These are phyloP conservation scores for Grifola frondosa DNA, from an alignment of 1,284 basidiomycete species.

Conservation along the genomic window DNA sequence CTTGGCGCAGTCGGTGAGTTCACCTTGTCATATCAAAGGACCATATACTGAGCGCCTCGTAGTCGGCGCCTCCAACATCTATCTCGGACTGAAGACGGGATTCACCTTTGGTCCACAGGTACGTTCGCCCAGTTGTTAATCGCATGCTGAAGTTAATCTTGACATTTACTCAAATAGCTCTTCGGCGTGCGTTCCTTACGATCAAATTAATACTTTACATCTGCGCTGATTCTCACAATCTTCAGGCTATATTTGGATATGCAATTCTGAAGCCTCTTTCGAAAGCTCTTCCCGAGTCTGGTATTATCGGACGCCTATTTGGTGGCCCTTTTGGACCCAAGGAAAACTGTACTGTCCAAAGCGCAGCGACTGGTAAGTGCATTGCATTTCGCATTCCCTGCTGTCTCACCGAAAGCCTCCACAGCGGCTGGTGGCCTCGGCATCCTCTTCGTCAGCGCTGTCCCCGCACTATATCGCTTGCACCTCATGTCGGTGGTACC, in stretches of 20 bases:
- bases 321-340: slow-evolving; percentile 68
- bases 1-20: slow-evolving; percentile 54
- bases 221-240: slow-evolving; percentile 1
- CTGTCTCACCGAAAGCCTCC: neutral
- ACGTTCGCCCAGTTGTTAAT: neutral
- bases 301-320: slow-evolving; percentile 44
- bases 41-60: slow-evolving; percentile 5
- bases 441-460: slow-evolving; percentile 61
- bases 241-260: slow-evolving; percentile 60
- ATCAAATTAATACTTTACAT: slow-evolving; percentile 25
- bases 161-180: slow-evolving; percentile 26
- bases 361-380: slow-evolving; percentile 50
- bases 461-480: slow-evolving; percentile 69
- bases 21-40: slow-evolving; percentile 8
- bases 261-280: slow-evolving; percentile 63
- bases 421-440: slow-evolving; percentile 55
- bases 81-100: slow-evolving; percentile 70
- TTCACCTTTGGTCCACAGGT: slow-evolving; percentile 63
- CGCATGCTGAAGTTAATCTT: neutral
- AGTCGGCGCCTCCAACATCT: slow-evolving; percentile 38
- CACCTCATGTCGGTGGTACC: slow-evolving; percentile 46
- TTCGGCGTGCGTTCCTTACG: slow-evolving; percentile 42
- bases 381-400: slow-evolving; percentile 6
- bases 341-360: slow-evolving; percentile 64
- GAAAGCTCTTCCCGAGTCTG: slow-evolving; percentile 46